Conservation (phyloP, 2,329 filamentous ascomycete genomes). For the Leptographium radiaticola region DNA sequence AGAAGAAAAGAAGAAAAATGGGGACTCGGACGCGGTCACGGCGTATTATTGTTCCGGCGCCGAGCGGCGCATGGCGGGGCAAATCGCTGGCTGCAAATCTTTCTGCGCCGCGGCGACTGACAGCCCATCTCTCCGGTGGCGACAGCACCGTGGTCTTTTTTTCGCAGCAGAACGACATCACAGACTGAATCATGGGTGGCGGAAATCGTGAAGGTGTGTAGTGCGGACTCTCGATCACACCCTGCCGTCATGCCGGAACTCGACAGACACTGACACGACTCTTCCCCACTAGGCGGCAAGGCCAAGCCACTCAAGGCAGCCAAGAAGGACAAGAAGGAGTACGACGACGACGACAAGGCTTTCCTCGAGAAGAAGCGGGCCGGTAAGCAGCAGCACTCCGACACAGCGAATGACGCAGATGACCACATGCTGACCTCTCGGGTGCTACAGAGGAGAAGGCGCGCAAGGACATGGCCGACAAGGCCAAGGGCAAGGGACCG, state of each 20-base stretch:
- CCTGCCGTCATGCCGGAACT: not conserved
- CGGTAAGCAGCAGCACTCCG: conserved; percentile 36
- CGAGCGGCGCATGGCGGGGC: not conserved
- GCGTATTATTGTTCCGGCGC: not conserved
- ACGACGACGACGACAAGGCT: conserved; percentile 78
- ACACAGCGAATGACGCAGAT: too few relatives aligned
- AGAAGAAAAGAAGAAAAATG: too few relatives aligned
- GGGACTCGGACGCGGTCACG: not conserved
- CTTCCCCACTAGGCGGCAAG: conserved; percentile 54
- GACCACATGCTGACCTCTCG: too few relatives aligned
- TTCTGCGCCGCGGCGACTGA: not conserved
- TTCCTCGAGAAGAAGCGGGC: conserved; percentile 74
- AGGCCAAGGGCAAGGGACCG: conserved; percentile 78
- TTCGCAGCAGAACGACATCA: not conserved
- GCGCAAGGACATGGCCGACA: conserved; percentile 69
- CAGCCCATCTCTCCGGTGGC: too few relatives aligned
- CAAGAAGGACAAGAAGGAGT: conserved; percentile 72
- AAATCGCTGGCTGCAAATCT: not conserved
- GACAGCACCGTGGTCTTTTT: not conserved
- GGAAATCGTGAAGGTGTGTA: conserved; percentile 49
- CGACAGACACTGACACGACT: not conserved
- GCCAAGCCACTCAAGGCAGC: conserved; percentile 74
- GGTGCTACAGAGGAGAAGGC: conserved; percentile 58
- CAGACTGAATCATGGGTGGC: conserved; percentile 44
- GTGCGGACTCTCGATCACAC: too few relatives aligned